Evolutionary conservation across 768 basidiomycete species (phyloP), one percentile per base, ranked within the genome.

Genomic region (Podaxis rugospora): DNA sequence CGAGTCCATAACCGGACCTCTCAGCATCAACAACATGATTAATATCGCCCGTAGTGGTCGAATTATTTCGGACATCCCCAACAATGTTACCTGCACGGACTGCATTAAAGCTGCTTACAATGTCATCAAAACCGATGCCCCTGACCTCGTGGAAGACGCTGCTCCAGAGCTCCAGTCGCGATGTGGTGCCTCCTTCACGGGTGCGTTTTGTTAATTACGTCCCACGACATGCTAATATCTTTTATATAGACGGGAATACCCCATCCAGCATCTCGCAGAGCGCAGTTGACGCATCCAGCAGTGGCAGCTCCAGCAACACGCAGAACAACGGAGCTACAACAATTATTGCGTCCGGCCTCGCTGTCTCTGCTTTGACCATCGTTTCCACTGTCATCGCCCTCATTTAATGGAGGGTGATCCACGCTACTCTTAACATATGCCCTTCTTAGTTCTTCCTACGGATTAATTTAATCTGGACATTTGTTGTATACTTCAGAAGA

Each of bases 61-160:
- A 0, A 60, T 54, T 28, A 50, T 76, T 11, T 70, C 75, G 11
- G 37, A 37, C 35, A 54, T 64, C 25, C 36, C 63, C 5, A 42
- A 62, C 46, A 84, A 79, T 49, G 67, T 83, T 5, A 72, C 76
- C 10, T 87, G 86, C 74, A 76, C 83, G 27, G 70, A 80, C 67
- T 87, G 86, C 64, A 57, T 76, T 59, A 83, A 88, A 68, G 79
- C 75, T 25, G 74, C 75, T 1, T 87, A 82, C 69, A 82, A 77
- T 42, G 68, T 82, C 47, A 61, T 77, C 18, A 69, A 67, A 16
- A 36, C 72, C 7, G 69, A 75, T 23, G 68, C 75, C 39, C 81
- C 85, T 1, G 62, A 64, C 13, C 27, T 80, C 4, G 60, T 73
- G 13, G 59, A 74, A 7, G 51, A 65, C 46, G 57, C 69, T 0